A percentile compares a stretch with the other conserved stretches of the same genome.
phyloP scores from a whole-genome alignment of 2,329 filamentous ascomycete species.

The Trichoderma hamatum region DNA sequence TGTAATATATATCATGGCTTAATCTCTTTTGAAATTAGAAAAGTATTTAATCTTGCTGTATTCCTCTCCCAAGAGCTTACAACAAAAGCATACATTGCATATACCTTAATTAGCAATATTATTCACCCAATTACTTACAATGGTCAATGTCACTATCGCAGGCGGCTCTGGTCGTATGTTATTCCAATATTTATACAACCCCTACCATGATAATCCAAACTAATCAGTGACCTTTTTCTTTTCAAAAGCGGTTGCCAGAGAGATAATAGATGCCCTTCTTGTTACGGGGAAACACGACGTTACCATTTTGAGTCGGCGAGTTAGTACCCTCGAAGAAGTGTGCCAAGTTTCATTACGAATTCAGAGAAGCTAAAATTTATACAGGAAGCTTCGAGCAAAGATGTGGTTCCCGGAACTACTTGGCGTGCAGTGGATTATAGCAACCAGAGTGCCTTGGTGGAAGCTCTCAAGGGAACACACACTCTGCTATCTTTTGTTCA shows the following conservation, averaged over 20 bases:
- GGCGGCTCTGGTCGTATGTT: not conserved
- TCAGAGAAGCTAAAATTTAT: not conserved
- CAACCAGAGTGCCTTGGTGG: conserved; percentile 49
- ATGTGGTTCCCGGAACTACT: conserved; percentile 6
- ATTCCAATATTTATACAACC: not conserved
- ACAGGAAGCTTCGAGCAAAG: not conserved
- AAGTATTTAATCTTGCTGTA: not conserved
- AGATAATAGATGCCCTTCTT: conserved; percentile 55
- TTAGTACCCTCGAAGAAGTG: not conserved
- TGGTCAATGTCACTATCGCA: not conserved
- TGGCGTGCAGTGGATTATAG: conserved; percentile 45
- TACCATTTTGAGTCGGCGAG: conserved; percentile 43
- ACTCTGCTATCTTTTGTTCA: conserved; percentile 58
- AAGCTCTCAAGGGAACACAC: conserved; percentile 50
- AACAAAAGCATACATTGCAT: not conserved
- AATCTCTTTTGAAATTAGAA: not conserved
- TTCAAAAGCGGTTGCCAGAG: conserved; percentile 32
- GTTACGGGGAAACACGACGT: conserved; percentile 56
- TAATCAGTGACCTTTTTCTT: not conserved
- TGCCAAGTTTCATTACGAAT: not conserved
- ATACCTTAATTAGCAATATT: not conserved
- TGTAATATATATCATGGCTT: not conserved
- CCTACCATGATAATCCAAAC: not conserved
- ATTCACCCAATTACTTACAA: not conserved
- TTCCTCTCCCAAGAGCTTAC: not conserved